Evolutionary conservation across 495 filamentous ascomycete species (phyloP), one percentile per base, ranked within the genome.

Genomic region (Talaromyces stipitatus): DNA sequence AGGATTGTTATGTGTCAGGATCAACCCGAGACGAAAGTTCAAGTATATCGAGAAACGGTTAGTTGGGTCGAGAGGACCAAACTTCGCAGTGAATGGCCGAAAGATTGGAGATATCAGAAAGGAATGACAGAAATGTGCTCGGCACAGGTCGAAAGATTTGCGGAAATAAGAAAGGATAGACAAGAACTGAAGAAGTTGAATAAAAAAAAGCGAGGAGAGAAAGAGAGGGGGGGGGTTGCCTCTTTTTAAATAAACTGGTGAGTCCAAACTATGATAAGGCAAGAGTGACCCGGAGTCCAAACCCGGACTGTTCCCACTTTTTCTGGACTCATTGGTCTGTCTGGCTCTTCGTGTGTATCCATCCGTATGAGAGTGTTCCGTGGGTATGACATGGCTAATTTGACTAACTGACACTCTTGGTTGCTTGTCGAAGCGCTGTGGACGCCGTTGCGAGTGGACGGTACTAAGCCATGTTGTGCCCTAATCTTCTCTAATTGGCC

Each of bases 71-170:
- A 1, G 23, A 41, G 33, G 27, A 38, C 23, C 30, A 20, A 27
- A 18, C 54, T 55, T 55, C 54, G 36, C 33, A 55, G 36, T 26
- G 38, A 55, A 41, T 55, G 38, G 22, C 24, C 36, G 54, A 46
- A n/a, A 45, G 54, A 29, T 20, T 26, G 12, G n/a, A 16, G 9
- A n/a, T 45, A 3, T 32, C n/a, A 20, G 29, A 55, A 55, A 55
- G 18, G 54, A 55, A 45, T 5, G 38, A 43, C 38, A 10, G n/a
- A 45, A 11, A 11, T 46, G 54, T 55, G 54, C 54, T 43, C 36
- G 23, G 38, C 54, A 46, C 54, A 28, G 24, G 51, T n/a, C 23
- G 28, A 51, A 16, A 16, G 20, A 54, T 16, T 33, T 33, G 30
- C 12, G n/a, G 38, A 8, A 54, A 24, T 41, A 55, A 41, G 24